A percentile compares a stretch with the other conserved stretches of the same genome.
phyloP scores from a whole-genome alignment of 2,329 filamentous ascomycete genomes.

The Fusarium luffae region DNA sequence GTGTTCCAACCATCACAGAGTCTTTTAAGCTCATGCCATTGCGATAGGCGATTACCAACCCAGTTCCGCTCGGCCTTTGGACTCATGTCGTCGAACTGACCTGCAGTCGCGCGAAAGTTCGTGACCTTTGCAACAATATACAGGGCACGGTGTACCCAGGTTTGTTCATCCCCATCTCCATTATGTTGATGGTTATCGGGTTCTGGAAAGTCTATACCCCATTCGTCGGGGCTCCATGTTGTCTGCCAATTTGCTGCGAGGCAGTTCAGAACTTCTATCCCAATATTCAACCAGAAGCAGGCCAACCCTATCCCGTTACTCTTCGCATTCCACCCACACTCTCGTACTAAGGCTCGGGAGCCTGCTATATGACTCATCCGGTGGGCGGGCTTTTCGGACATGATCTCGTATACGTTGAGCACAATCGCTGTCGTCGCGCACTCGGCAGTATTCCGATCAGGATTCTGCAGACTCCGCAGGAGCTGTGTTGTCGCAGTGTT shows the following conservation, averaged over 20 bases:
- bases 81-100: conserved; percentile 68
- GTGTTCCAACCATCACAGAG: conserved; percentile 86
- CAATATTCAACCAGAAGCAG: conserved; percentile 95
- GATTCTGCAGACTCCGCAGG: conserved; percentile 81
- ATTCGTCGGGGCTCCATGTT: conserved; percentile 89
- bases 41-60: conserved; percentile 71
- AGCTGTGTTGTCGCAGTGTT: conserved; percentile 85
- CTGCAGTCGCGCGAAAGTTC: conserved; percentile 81
- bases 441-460: conserved; percentile 82
- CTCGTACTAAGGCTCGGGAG: conserved; percentile 85
- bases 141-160: conserved; percentile 89
- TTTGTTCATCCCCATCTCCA: conserved; percentile 66
- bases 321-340: conserved; percentile 87
- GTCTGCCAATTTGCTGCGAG: conserved; percentile 88
- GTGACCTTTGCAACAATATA: conserved; percentile 89
- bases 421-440: conserved; percentile 90
- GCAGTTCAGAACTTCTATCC: conserved; percentile 89
- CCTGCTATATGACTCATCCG: conserved; percentile 92
- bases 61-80: conserved; percentile 72
- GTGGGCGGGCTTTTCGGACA: conserved; percentile 82
- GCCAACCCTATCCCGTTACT: conserved; percentile 83
- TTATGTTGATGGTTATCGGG: conserved; percentile 54
- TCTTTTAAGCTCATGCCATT: conserved; percentile 84
- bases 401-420: conserved; percentile 91
- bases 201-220: conserved; percentile 83